These are phyloP conservation scores for Penicilliopsis zonata DNA, from an alignment of 495 filamentous ascomycete species.

Conservation along the genomic window DNA sequence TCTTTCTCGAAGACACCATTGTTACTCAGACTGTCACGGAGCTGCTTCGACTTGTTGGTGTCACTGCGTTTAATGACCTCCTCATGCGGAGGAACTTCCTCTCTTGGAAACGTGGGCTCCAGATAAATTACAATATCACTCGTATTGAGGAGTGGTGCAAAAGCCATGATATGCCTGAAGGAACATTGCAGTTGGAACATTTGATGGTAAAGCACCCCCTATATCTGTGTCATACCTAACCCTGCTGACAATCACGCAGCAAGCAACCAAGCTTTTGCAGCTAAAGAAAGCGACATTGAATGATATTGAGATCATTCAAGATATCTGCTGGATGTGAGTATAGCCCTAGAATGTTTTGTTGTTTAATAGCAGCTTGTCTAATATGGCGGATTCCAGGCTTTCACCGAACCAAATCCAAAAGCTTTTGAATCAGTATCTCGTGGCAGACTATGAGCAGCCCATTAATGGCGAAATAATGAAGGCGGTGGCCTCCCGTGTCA, in stretches of 20 bases:
- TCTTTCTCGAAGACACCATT: slow-evolving; percentile 92
- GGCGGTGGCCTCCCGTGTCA: slow-evolving; percentile 91
- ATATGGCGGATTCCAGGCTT: slow-evolving; percentile 43
- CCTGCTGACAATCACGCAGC: slow-evolving; percentile 40
- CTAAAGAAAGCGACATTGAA: slow-evolving; percentile 98
- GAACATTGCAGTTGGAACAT: slow-evolving; percentile 94
- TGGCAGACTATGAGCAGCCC: slow-evolving; percentile 97
- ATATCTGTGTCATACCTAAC: background rate
- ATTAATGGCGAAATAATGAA: slow-evolving; percentile 99
- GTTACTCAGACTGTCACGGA: slow-evolving; percentile 92
- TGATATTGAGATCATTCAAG: slow-evolving; percentile 99
- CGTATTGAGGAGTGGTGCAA: slow-evolving; percentile 99
- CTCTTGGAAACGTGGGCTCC: slow-evolving; percentile 96
- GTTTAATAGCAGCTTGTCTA: background rate
- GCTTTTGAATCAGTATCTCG: slow-evolving; percentile 94
- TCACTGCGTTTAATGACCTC: slow-evolving; percentile 97
- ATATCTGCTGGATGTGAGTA: slow-evolving; percentile 98
- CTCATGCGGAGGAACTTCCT: slow-evolving; percentile 97
- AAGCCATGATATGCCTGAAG: slow-evolving; percentile 99
- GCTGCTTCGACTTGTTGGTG: slow-evolving; percentile 83
- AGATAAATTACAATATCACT: slow-evolving; percentile 99
- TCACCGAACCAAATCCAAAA: slow-evolving; percentile 99
- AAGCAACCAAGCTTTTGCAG: slow-evolving; percentile 97
- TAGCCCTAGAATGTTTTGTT: background rate
- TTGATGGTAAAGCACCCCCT: slow-evolving; percentile 57